Evolutionary conservation across 2,329 filamentous ascomycete genomes (phyloP).

Genomic region (Fusarium xylarioides): DNA sequence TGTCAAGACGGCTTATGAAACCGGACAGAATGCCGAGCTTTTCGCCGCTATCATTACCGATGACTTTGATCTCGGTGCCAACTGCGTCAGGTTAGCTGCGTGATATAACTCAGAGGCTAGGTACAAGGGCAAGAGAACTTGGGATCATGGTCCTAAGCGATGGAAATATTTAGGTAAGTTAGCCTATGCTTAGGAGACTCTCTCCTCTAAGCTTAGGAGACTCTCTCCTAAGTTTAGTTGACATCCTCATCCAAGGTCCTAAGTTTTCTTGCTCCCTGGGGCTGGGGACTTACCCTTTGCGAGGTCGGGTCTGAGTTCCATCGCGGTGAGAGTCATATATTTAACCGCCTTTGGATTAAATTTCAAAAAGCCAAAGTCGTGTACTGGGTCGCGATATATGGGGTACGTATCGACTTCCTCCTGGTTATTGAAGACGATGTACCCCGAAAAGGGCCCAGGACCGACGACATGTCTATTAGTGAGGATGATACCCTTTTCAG

Average conservation of each 20-base stretch:
- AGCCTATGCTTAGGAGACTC: neutral
- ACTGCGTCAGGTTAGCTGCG: neutral
- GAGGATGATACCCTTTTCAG: constrained; percentile 56
- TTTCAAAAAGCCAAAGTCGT: constrained; percentile 96
- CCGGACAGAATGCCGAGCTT: constrained; percentile 67
- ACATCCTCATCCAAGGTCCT: neutral
- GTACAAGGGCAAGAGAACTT: neutral
- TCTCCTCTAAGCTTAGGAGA: neutral
- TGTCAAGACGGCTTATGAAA: constrained; percentile 93
- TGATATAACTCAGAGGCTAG: too few relatives aligned
- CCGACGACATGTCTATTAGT: constrained; percentile 95
- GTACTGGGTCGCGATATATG: constrained; percentile 96
- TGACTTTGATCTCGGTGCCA: constrained; percentile 28
- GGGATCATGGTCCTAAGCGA: neutral
- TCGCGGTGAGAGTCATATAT: constrained; percentile 82
- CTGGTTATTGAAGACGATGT: constrained; percentile 98
- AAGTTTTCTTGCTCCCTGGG: neutral
- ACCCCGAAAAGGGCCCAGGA: constrained; percentile 95
- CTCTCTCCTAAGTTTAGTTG: neutral
- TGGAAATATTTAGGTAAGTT: neutral
- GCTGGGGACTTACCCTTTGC: constrained; percentile 6
- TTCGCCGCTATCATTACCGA: constrained; percentile 27
- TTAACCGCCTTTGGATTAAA: constrained; percentile 97
- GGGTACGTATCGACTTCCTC: constrained; percentile 95
- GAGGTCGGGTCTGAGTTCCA: constrained; percentile 23